These are phyloP conservation scores for Thelephora ganbajun DNA, from an alignment of 768 basidiomycete species.

Conservation along the genomic window DNA sequence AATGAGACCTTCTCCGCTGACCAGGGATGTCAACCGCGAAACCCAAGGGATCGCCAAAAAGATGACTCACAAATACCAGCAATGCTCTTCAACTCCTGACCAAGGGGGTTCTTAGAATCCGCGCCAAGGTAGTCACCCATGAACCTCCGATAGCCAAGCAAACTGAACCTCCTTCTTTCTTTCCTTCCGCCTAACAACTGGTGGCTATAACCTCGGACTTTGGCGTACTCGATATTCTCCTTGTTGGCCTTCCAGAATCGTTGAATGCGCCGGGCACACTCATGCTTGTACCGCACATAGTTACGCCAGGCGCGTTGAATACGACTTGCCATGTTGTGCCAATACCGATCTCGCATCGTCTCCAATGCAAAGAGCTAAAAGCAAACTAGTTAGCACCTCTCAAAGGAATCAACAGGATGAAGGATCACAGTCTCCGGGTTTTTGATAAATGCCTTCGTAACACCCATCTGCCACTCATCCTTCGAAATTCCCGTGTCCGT, in stretches of 20 bases:
- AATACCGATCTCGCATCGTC: conserved; percentile 97
- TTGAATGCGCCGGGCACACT: conserved; percentile 90
- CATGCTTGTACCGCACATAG: conserved; percentile 89
- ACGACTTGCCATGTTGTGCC: conserved; percentile 98
- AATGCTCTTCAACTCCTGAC: conserved; percentile 34
- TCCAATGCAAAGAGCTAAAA: conserved; percentile 88
- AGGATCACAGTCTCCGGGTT: conserved; percentile 81
- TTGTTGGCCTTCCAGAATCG: conserved; percentile 99
- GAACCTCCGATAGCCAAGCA: conserved; percentile 88
- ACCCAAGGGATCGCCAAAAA: no score
- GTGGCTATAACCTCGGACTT: conserved; percentile 91
- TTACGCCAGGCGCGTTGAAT: conserved; percentile 96
- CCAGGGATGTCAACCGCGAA: neutral
- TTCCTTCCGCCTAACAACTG: conserved; percentile 83
- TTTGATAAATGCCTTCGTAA: conserved; percentile 98
- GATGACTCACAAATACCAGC: no score
- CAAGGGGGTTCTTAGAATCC: conserved; percentile 67
- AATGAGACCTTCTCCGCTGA: conserved; percentile 70
- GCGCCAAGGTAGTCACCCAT: conserved; percentile 93
- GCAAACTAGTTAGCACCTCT: conserved; percentile 1
- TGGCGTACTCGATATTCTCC: conserved; percentile 77
- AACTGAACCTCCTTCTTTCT: conserved; percentile 85
- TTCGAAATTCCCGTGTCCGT: conserved; percentile 90
- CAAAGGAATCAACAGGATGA: neutral
- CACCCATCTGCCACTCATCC: conserved; percentile 99